Evolutionary conservation across 768 basidiomycete species (phyloP), one percentile per base, ranked within the genome.

Genomic region (Termitomyces sp.): DNA sequence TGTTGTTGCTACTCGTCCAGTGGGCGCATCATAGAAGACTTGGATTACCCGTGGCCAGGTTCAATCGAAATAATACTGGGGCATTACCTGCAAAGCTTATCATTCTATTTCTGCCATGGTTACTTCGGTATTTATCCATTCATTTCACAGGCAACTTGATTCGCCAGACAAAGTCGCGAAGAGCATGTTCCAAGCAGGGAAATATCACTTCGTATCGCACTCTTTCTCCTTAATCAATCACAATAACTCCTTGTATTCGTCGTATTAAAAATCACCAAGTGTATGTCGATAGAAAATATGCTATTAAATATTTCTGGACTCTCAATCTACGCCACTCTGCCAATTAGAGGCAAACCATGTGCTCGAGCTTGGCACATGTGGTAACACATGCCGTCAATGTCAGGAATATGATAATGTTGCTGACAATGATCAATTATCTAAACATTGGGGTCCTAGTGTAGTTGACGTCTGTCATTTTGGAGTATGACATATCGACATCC

Each of bases 1-100:
- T 62, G 75, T 81, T 47, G 74, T 86, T 57, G 74, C 78, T 49
- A 74, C 83, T 53, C 70, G 73, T 47, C 66, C 71, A 48, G 68
- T 77, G 43, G 73, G 74, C 50, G 77, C 73, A 30, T 77, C 71
- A 70, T 73, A 68, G 65, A 63, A 66, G 19, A 40, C 5, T 50
- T 33, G 50, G 30, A 50, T 43, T 30, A 26, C 37, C 48, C 41
- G 37, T 52, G 58, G 53, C 50, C 58, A 42, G 53, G 53, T 41
- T 42, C 49, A 56, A 60, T 30, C 43, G 54, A 60, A 57, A 57
- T 35, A 37, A 50, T 48, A 40, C 56, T 53, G 58, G 23, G 57
- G 50, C 55, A 38, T 49, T 48, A 37, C 47, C 35, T 58, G 58
- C 58, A 55, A 62, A 63, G 50, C 58, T 55, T 56, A 60, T 35